These are phyloP conservation scores for Chlorella ohadii DNA, from an alignment of 139 green algal species.

Conservation along the genomic window DNA sequence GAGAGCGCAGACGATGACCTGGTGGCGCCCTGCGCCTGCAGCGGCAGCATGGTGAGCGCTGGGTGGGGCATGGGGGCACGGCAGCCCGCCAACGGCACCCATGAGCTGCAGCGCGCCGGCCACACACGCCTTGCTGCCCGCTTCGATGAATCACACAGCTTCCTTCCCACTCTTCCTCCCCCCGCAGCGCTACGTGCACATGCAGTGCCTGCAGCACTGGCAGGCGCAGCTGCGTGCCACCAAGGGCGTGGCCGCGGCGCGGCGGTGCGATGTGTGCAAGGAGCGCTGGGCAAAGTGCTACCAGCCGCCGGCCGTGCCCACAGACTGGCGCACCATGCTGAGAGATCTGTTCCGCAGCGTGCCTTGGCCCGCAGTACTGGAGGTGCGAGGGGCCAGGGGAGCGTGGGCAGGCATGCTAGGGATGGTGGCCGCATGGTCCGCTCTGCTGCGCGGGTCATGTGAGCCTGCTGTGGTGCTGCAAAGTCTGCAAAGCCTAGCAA, in stretches of 20 bases:
- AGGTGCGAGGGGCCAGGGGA: neutral
- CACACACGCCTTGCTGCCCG: too few relatives aligned
- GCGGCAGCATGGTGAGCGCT: slow-evolving; percentile 18
- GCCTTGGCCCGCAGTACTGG: slow-evolving; percentile 1
- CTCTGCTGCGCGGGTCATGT: too few relatives aligned
- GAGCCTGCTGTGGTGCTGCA: too few relatives aligned
- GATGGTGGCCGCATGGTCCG: too few relatives aligned
- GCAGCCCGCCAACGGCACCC: too few relatives aligned
- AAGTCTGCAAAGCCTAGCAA: too few relatives aligned
- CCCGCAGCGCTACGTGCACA: slow-evolving; percentile 16
- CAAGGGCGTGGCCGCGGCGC: slow-evolving; percentile 2
- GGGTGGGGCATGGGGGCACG: too few relatives aligned
- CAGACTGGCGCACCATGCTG: slow-evolving; percentile 5
- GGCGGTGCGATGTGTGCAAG: slow-evolving; percentile 21
- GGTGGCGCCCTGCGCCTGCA: slow-evolving; percentile 17
- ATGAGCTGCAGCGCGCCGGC: too few relatives aligned
- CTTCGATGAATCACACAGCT: neutral
- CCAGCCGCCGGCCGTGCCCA: neutral
- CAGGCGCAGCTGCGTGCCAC: slow-evolving; percentile 18
- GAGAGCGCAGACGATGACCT: neutral
- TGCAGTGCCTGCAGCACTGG: neutral
- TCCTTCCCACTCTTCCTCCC: neutral
- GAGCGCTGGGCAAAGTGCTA: neutral
- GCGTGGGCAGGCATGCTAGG: too few relatives aligned
- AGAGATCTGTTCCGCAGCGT: neutral